Evolutionary conservation across 352 stramenopile species (phyloP).

Genomic region (Pythium coloratum): DNA sequence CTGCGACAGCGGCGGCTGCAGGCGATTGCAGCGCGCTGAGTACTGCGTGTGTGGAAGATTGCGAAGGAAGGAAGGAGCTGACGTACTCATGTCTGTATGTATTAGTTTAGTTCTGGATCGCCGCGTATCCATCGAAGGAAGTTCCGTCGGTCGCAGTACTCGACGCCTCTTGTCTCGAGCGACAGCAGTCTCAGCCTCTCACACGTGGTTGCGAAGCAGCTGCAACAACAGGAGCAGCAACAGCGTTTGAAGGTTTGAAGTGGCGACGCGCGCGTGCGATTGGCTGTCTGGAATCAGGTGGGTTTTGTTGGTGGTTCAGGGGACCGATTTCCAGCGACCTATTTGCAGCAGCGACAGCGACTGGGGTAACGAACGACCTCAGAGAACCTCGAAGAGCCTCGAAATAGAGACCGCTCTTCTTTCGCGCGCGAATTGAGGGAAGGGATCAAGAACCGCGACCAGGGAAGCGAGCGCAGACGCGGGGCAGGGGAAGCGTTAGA

Average conservation of each 20-base stretch:
- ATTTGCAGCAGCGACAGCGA: not conserved
- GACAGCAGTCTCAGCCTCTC: not conserved
- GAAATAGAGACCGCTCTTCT: slow-evolving; percentile 11
- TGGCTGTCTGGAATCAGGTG: slow-evolving; percentile 7
- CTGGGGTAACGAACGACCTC: not conserved
- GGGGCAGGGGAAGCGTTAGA: slow-evolving; percentile 2
- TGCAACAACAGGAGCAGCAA: not conserved
- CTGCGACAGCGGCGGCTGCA: not conserved
- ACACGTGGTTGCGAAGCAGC: too few species aligned
- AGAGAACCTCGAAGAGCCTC: not conserved
- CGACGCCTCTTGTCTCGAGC: not conserved
- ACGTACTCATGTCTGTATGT: not conserved
- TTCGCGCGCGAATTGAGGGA: slow-evolving; percentile 12
- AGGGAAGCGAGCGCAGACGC: slow-evolving; percentile 1
- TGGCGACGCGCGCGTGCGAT: slow-evolving; percentile 8
- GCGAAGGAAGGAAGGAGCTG: not conserved
- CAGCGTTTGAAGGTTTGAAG: not conserved
- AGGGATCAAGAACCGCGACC: slow-evolving; percentile 6
- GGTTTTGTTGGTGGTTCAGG: slow-evolving; percentile 11
- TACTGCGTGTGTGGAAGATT: not conserved
- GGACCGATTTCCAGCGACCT: not conserved
- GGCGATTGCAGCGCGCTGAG: not conserved
- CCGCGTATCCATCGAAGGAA: not conserved
- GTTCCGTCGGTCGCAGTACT: not conserved
- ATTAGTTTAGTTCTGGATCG: not conserved